Percentiles rank a stretch among this genome's conserved stretches.
Conservation (phyloP, 2,329 filamentous ascomycete species). For the Tolypocladium inflatum region DNA sequence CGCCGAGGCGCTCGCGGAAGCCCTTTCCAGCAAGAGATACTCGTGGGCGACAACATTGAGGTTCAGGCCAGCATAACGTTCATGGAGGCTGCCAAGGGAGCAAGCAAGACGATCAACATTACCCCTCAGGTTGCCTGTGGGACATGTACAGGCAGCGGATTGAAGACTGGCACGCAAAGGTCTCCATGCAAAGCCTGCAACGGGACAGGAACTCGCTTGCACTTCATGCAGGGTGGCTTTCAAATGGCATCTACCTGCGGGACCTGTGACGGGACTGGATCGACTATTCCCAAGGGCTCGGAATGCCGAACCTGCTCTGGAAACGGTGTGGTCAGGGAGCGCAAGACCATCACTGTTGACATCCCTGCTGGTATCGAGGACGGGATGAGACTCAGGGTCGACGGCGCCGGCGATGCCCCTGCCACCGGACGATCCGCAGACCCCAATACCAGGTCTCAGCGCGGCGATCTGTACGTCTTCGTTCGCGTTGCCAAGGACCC, state of each 20-base stretch:
- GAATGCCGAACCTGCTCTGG: slow-evolving; percentile 76
- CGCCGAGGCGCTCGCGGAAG: slow-evolving; percentile 41
- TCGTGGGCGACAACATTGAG: slow-evolving; percentile 95
- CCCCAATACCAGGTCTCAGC: slow-evolving; percentile 53
- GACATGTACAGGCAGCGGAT: slow-evolving; percentile 72
- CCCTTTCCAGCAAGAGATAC: slow-evolving; percentile 67
- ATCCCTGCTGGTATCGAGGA: slow-evolving; percentile 95
- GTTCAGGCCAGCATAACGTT: slow-evolving; percentile 90
- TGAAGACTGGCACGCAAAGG: slow-evolving; percentile 72
- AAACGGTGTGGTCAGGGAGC: slow-evolving; percentile 74
- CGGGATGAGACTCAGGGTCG: slow-evolving; percentile 81
- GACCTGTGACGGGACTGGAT: slow-evolving; percentile 70
- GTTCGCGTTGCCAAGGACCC: slow-evolving; percentile 83
- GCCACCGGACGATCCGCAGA: slow-evolving; percentile 61
- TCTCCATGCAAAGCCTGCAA: slow-evolving; percentile 70
- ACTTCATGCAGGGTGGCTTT: slow-evolving; percentile 87
- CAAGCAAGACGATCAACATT: slow-evolving; percentile 77
- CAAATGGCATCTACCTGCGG: slow-evolving; percentile 90
- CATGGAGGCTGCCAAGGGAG: slow-evolving; percentile 90
- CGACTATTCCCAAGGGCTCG: slow-evolving; percentile 65
- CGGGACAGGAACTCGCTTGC: slow-evolving; percentile 77
- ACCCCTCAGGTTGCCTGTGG: slow-evolving; percentile 73
- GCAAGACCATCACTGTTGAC: slow-evolving; percentile 76
- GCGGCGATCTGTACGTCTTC: slow-evolving; percentile 84
- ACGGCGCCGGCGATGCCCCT: slow-evolving; percentile 80